A percentile compares a stretch with the other conserved stretches of the same genome.
Conservation (phyloP, 352 stramenopile species). For the Achlya hypogyna region DNA sequence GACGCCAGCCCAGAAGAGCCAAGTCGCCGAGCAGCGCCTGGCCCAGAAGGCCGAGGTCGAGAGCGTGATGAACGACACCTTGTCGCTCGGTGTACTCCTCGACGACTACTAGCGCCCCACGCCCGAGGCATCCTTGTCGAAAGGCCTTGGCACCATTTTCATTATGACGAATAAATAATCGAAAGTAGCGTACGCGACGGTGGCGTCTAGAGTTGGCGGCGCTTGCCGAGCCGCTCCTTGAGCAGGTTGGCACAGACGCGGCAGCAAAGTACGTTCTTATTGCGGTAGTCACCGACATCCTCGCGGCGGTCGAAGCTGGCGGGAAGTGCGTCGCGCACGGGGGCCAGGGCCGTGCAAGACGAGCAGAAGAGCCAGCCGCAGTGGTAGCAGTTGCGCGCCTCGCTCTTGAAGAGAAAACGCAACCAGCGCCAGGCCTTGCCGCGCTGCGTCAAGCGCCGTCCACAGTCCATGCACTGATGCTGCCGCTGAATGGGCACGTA, state of each 20-base stretch:
- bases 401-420: background rate
- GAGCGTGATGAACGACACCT: background rate
- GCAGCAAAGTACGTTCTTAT: slow-evolving; percentile 41
- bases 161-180: background rate
- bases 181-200: too few species aligned
- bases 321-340: slow-evolving; percentile 38
- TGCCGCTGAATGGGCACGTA: slow-evolving; percentile 45
- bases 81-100: background rate
- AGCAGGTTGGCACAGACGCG: slow-evolving; percentile 52
- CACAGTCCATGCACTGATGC: slow-evolving; percentile 71
- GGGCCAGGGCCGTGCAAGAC: slow-evolving; percentile 43
- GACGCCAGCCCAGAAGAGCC: background rate
- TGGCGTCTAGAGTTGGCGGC: slow-evolving; percentile 10
- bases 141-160: background rate
- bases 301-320: slow-evolving; percentile 44
- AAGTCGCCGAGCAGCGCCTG: background rate
- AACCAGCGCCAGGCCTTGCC: background rate
- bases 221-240: slow-evolving; percentile 45
- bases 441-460: slow-evolving; percentile 16
- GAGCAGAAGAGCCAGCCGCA: slow-evolving; percentile 68
- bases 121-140: too few species aligned
- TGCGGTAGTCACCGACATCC: slow-evolving; percentile 6
- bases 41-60: background rate
- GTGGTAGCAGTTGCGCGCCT: slow-evolving; percentile 67
- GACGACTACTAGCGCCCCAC: background rate